Conservation (phyloP, 192 early-diverging fungal species). For the Phycomyces blakesleeanus region DNA sequence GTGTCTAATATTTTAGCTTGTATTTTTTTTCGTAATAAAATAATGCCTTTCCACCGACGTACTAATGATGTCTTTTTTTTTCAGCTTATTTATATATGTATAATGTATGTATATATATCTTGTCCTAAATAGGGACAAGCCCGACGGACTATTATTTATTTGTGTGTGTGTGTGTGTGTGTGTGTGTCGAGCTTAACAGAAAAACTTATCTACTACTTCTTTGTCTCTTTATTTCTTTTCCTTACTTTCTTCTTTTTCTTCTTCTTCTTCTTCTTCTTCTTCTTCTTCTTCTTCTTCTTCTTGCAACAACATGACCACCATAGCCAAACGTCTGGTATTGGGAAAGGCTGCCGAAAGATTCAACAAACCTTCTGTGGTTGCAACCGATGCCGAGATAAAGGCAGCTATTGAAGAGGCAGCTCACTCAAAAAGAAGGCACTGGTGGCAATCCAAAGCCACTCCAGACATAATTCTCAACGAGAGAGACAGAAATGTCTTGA, state of each 20-base stretch:
- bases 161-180: too few relatives aligned
- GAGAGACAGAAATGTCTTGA: constrained; percentile 28
- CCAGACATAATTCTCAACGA: constrained; percentile 26
- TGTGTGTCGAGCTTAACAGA: too few relatives aligned
- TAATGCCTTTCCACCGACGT: too few relatives aligned
- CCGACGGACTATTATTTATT: too few relatives aligned
- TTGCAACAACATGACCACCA: neutral
- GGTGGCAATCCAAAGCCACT: constrained; percentile 20
- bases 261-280: neutral
- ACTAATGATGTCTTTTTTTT: too few relatives aligned
- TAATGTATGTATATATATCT: too few relatives aligned
- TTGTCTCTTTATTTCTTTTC: neutral
- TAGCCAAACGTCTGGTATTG: neutral
- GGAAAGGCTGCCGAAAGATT: neutral
- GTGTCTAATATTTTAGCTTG: too few relatives aligned
- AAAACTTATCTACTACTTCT: neutral
- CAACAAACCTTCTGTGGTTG: neutral
- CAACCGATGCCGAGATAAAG: constrained; percentile 22
- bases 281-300: too few relatives aligned
- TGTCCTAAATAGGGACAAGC: too few relatives aligned
- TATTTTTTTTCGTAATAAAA: too few relatives aligned
- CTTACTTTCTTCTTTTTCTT: neutral
- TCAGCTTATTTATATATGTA: too few relatives aligned
- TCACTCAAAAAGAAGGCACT: neutral
- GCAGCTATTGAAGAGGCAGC: constrained; percentile 23